phyloP scores from a whole-genome alignment of 1,284 basidiomycete genomes.

The Cystobasidiaceae sp. region DNA sequence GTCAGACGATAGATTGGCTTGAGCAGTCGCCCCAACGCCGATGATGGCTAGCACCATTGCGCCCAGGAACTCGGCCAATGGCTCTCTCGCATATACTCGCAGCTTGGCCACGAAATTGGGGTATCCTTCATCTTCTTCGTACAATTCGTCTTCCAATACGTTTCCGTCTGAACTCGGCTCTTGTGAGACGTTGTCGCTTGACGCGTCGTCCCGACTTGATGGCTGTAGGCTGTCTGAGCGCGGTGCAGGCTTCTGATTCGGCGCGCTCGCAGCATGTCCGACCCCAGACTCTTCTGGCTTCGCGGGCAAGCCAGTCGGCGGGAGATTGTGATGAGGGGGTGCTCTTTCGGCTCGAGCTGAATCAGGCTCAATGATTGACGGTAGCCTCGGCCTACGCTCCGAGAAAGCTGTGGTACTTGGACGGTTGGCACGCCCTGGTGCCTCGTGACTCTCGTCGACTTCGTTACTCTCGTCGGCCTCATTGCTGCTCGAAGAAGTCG shows the following conservation, averaged over 20 bases:
- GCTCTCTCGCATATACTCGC: slow-evolving; percentile 36
- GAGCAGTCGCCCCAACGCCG: slow-evolving; percentile 29
- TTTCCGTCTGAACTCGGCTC: background rate
- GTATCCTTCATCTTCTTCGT: slow-evolving; percentile 12
- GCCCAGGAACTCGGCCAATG: slow-evolving; percentile 40
- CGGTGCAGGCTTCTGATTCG: no score
- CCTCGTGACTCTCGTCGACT: background rate
- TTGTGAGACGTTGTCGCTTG: background rate
- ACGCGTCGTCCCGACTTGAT: background rate
- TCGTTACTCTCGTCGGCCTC: background rate
- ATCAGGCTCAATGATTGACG: no score
- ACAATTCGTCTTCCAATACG: background rate
- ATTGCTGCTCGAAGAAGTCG: background rate
- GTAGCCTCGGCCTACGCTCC: no score
- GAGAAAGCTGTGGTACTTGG: no score
- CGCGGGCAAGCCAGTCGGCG: no score
- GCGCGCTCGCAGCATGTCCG: no score
- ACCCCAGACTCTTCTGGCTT: no score
- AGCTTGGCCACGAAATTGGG: slow-evolving; percentile 28
- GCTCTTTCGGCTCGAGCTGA: no score
- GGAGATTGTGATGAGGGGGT: no score
- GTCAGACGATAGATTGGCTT: background rate
- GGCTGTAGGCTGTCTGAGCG: no score
- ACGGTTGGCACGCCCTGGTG: background rate
- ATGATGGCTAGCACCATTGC: slow-evolving; percentile 34